Base-by-base conservation (phyloP, 2,329 filamentous ascomycete genomes). In the Stachybotrys elegans region DNA sequence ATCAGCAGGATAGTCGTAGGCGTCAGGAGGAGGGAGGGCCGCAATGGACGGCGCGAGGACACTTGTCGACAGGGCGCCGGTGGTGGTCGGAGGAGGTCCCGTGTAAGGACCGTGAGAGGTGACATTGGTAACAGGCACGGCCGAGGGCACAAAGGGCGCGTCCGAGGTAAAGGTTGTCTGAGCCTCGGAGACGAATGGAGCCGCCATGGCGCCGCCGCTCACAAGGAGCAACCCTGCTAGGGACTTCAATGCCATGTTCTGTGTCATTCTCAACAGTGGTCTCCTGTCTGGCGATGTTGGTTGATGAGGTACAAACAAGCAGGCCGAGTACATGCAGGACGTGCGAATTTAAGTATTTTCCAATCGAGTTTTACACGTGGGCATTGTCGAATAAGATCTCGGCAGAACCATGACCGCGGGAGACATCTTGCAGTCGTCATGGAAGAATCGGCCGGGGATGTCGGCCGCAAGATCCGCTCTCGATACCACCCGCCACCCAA, bases 1-100 rank as follows among this genome's bases (percentile, higher is more conserved):
- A 52, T 91, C 76, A 7, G 81, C 77, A 9, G 84, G 84, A 59
- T 93, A 93, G 39, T 78, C 77, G 29, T 80, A 84, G 4, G 82
- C 83, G 7, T 76, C 79, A 0, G 76, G 72, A 1, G 82, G 73
- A 11, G 81, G 79, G 1, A 76, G 59, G 1, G 75, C 68, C 1
- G 76, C 65, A 40, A 92, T 75, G 2, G 76, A 76, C 0, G 78
- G 62, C 0, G 77, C 81, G 0, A 83, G 49, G 0, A 81, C 72
- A 1, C 66, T 68, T 4, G 76, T 84, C 7, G 73, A 76, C 3
- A 86, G 61, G 19, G 86, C 87, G 4, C 87, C 87, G 0, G 80
- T 88, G 0, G 79, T 86, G 0, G 83, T 86, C 0, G 72, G 62
- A 0, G 83, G 67, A 0, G 75, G 75, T 3, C 86, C 87, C 3